Base-by-base conservation (phyloP, 306 rosid species). In the Cucumis hystrix region DNA sequence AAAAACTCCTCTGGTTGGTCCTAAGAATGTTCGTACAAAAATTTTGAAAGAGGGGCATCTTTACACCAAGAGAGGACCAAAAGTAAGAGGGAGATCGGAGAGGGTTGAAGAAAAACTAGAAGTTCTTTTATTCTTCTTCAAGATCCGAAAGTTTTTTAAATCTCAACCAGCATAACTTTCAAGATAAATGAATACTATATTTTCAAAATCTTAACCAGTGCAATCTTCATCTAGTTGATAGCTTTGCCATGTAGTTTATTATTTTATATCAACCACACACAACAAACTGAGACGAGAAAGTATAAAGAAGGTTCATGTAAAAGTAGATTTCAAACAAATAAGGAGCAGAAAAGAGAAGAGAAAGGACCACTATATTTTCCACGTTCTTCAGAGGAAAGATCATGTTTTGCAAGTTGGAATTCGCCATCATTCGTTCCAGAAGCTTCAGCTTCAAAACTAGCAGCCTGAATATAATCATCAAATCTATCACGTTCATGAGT, bases 371-470 rank as follows among this genome's bases (percentile, higher is more conserved):
- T 95, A 75, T 87, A 95, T 84, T 95, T 95, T 78, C 93, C 96
- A 83, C 84, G 96, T 54, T 88, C 90, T 87, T 88, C 79, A 77
- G 88, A 86, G 72, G 97, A 91, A 84, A 92, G 87, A 40, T 67
- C 97, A 82, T 89, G 90, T 83, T 92, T 95, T n/a, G 91, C 85
- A 83, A 95, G 82, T 83, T 87, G 97, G 89, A 83, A 95, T 80
- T 88, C 93, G 40, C 91, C 83, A 80, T 85, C 88, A 67, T 88
- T 93, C 72, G 88, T 82, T 58, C 88, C 90, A 79, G 97, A 83
- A 74, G 87, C 86, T 81, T 95, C 97, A 41, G 87, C 92, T 82
- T 95, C 99, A 82, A 88, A 77, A 85, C 89, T 92, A 80, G 92
- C 93, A 40, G 96, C 99, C 99, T 95, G 89, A 77, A 77, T 55